phyloP scores from a whole-genome alignment of 2,329 filamentous ascomycete species.

The Aureobasidium melanogenum region DNA sequence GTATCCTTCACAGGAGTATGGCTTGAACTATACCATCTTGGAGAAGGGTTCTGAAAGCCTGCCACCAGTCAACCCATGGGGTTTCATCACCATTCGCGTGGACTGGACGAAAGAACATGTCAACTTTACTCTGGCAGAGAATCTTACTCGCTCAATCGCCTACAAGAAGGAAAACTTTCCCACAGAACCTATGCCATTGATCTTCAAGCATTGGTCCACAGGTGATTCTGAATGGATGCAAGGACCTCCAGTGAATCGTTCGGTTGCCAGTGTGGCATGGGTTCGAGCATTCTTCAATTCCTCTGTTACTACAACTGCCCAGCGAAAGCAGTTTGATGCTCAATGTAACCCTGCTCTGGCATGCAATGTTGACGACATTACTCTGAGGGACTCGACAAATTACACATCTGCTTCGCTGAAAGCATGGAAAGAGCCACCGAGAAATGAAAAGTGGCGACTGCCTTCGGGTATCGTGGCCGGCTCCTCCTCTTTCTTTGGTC shows the following conservation, averaged over 20 bases:
- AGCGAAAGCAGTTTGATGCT: not conserved
- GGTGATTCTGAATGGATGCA: slow-evolving; percentile 37
- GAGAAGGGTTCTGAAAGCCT: slow-evolving; percentile 16
- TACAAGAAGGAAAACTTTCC: slow-evolving; percentile 31
- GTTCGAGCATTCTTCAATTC: slow-evolving; percentile 43
- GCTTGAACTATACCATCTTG: slow-evolving; percentile 32
- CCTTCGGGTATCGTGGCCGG: not conserved
- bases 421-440: not conserved
- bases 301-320: slow-evolving; percentile 28
- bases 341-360: not conserved
- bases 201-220: slow-evolving; percentile 41
- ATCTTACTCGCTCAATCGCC: slow-evolving; percentile 25
- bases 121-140: slow-evolving; percentile 34
- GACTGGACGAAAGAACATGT: slow-evolving; percentile 39
- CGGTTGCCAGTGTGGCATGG: slow-evolving; percentile 38
- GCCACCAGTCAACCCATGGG: slow-evolving; percentile 31
- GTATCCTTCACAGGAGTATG: slow-evolving; percentile 29
- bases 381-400: not conserved
- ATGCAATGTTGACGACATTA: slow-evolving; percentile 2
- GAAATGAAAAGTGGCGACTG: not conserved
- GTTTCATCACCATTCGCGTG: slow-evolving; percentile 38
- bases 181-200: slow-evolving; percentile 33
- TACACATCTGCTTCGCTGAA: not conserved
- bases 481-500: not conserved
- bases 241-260: slow-evolving; percentile 33